Conservation (phyloP, 2,329 filamentous ascomycete genomes). For the Pseudogymnoascus sp. region DNA sequence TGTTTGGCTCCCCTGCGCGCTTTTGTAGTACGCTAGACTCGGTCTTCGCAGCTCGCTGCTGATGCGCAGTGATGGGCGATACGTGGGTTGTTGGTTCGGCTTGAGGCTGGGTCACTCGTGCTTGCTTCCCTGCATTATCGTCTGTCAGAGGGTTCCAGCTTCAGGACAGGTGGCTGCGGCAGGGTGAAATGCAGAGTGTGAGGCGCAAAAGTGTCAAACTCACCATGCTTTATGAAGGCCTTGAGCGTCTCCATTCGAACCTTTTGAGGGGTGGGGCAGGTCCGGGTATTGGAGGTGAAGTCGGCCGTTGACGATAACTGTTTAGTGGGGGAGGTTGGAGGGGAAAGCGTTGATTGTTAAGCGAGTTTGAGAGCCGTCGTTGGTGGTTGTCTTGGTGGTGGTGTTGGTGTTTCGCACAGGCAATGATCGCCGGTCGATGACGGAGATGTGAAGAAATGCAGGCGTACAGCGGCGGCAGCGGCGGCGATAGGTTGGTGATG, state of each 20-base stretch:
- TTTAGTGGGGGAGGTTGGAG: not conserved
- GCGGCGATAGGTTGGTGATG: not conserved
- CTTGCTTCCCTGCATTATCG: slow-evolving; percentile 65
- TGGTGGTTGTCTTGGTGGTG: not conserved
- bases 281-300: not conserved
- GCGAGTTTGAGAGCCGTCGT: not conserved
- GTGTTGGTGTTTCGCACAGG: not conserved
- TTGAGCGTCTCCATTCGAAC: slow-evolving; percentile 9
- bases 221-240: slow-evolving; percentile 10
- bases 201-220: not conserved
- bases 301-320: not conserved
- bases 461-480: not conserved
- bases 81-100: slow-evolving; percentile 43
- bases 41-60: slow-evolving; percentile 46
- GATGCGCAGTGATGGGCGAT: slow-evolving; percentile 52
- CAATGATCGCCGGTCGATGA: slow-evolving; percentile 5
- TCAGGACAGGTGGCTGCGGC: not conserved
- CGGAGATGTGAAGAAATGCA: slow-evolving; percentile 4
- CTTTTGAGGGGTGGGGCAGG: not conserved
- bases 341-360: not conserved
- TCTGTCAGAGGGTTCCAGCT: not conserved
- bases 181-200: not conserved
- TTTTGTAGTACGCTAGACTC: slow-evolving; percentile 47
- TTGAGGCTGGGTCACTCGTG: slow-evolving; percentile 58
- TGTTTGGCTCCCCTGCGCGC: slow-evolving; percentile 39